Evolutionary conservation across 768 basidiomycete genomes (phyloP).

Genomic region (Lentinus tigrinus): DNA sequence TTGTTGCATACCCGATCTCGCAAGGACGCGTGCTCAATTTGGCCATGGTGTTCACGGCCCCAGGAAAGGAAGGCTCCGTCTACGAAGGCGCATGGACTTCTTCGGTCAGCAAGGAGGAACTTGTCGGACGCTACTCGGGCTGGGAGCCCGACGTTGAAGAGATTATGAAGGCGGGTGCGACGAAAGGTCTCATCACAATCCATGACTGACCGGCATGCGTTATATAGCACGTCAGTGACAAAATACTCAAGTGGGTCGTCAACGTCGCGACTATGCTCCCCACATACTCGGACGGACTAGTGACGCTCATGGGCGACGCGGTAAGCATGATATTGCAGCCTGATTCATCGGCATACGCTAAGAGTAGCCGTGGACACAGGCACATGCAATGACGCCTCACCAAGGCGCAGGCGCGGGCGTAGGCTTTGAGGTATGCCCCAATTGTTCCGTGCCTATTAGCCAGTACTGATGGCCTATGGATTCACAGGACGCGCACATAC

Average conservation of each 20-base stretch:
- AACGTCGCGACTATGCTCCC: conserved; percentile 13
- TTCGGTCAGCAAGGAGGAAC: conserved; percentile 16
- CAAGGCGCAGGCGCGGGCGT: conserved; percentile 12
- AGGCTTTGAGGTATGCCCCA: conserved; percentile 6
- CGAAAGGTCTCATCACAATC: background rate
- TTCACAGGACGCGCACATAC: conserved; percentile 29
- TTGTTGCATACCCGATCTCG: conserved; percentile 31
- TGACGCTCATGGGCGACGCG: conserved; percentile 30
- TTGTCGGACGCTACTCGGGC: conserved; percentile 9
- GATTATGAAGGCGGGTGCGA: conserved; percentile 19
- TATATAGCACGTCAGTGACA: background rate
- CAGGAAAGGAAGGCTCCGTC: conserved; percentile 15
- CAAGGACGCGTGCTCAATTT: conserved; percentile 25
- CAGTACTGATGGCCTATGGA: no score
- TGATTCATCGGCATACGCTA: conserved; percentile 21
- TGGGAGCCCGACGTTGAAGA: conserved; percentile 24
- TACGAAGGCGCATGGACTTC: conserved; percentile 22
- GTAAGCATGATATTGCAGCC: conserved; percentile 21
- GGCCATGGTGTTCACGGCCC: conserved; percentile 20
- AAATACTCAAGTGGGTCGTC: background rate
- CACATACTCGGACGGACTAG: conserved; percentile 22
- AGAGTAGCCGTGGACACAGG: background rate
- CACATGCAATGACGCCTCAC: conserved; percentile 10
- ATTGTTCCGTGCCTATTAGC: no score
- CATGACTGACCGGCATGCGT: background rate